phyloP scores from a whole-genome alignment of 2,329 filamentous ascomycete species.

The Aspergillus sp. region DNA sequence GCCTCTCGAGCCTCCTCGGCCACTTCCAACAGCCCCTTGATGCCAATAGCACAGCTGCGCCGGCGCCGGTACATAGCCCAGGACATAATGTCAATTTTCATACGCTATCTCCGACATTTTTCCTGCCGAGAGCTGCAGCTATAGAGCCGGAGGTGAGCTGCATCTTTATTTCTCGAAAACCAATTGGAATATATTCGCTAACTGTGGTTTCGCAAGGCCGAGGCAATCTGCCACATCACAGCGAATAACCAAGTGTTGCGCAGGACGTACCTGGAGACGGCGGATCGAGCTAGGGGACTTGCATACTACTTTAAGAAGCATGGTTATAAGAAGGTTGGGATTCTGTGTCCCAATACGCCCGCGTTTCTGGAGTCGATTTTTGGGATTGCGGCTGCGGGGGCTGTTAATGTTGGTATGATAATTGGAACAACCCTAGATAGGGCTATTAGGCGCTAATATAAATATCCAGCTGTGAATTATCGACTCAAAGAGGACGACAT shows the following conservation, averaged over 20 bases:
- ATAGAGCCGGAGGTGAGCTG: slow-evolving; percentile 74
- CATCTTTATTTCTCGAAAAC: background rate
- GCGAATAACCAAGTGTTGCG: slow-evolving; percentile 71
- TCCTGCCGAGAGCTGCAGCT: slow-evolving; percentile 77
- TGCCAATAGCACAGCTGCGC: slow-evolving; percentile 11
- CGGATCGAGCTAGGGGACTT: slow-evolving; percentile 81
- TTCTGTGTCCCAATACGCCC: slow-evolving; percentile 89
- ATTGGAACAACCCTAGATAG: background rate
- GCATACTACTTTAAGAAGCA: slow-evolving; percentile 83
- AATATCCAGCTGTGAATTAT: slow-evolving; percentile 61
- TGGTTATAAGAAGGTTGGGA: slow-evolving; percentile 73
- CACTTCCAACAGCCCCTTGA: slow-evolving; percentile 30
- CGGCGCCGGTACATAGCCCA: slow-evolving; percentile 7
- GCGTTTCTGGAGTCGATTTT: slow-evolving; percentile 91
- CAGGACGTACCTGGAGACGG: slow-evolving; percentile 76
- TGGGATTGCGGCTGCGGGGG: slow-evolving; percentile 79
- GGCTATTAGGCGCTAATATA: background rate
- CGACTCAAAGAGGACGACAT: slow-evolving; percentile 81
- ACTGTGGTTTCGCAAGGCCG: slow-evolving; percentile 51
- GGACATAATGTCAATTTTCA: slow-evolving; percentile 43
- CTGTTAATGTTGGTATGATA: slow-evolving; percentile 64
- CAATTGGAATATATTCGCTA: background rate
- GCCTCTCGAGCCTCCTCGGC: slow-evolving; percentile 30
- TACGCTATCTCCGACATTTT: slow-evolving; percentile 81
- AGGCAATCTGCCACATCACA: slow-evolving; percentile 83